Base-by-base conservation (phyloP, 257 asterid species). In the Scutellaria minor region DNA sequence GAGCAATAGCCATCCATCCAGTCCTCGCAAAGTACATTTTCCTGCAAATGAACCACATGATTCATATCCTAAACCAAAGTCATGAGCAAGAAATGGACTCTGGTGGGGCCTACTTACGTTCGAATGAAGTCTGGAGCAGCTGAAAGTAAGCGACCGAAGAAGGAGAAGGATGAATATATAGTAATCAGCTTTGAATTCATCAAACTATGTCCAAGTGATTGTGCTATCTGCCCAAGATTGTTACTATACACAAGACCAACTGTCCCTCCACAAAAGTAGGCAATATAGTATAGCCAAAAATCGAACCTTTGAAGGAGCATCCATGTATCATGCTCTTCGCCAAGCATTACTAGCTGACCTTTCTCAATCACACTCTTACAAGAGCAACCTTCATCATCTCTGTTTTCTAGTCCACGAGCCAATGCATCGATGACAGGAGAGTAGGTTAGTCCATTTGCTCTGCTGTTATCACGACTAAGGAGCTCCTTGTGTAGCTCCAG, bases 61-160 rank as follows among this genome's bases (percentile, higher is more conserved):
- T 31, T 31, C 37, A 31, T 31, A 31, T 31, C 12, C 12, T 45
- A 9, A 45, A 45, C 12, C n/a, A 9, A 41, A 42, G 31, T 46
- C 59, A 66, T 31, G 37, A 2, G 12, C 15, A 1, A 42, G 24
- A 66, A 60, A 48, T 41, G 47, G 71, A 41, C 20, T 45, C 6
- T 8, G 27, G 5, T 31, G 18, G 42, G 2, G 48, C 70, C 44
- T 60, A 81, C 97, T 89, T 84, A 89, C 97, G 72, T 78, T 53
- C 89, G 84, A 24, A 87, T 65, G 71, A 82, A 85, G 67, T 93
- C 98, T 0, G 98, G 97, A 27, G 87, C 87, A 18, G 98, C 96
- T 14, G 98, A 89, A 66, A 93, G 96, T 73, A 93, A 81, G 63
- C 98, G 97, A 64, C 98, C 97, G 53, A 91, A 91, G 91, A 93